Evolutionary conservation across 202 grass and related monocot species (phyloP).

Genomic region (Schoenoplectus triqueter): DNA sequence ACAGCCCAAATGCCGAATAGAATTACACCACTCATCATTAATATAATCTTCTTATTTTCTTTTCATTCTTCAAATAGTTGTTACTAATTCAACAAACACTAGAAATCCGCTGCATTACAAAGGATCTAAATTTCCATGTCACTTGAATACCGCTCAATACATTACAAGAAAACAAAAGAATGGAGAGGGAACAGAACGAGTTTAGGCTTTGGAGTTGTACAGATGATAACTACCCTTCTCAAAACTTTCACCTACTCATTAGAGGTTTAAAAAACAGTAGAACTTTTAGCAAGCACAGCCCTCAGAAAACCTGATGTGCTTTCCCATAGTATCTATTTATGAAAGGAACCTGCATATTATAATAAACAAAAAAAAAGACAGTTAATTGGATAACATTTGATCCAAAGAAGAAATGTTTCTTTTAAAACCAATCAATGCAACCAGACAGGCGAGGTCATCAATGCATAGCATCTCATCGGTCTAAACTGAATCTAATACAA

Average conservation of each 20-base stretch:
- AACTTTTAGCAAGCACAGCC: background rate
- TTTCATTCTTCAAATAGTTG: background rate
- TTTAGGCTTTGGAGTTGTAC: background rate
- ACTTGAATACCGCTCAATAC: background rate
- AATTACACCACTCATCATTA: background rate
- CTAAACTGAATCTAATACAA: background rate
- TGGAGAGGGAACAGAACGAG: background rate
- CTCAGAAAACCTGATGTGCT: constrained; percentile 68
- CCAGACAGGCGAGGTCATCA: background rate
- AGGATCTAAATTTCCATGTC: background rate
- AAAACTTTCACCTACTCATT: constrained; percentile 24
- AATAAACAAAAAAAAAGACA: background rate
- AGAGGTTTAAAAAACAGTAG: background rate
- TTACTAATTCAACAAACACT: background rate
- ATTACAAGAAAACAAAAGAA: background rate
- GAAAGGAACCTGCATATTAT: constrained; percentile 55
- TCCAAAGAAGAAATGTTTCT: background rate
- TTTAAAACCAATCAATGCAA: no score
- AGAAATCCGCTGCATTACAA: constrained; percentile 4
- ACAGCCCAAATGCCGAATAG: background rate
- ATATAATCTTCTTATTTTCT: background rate
- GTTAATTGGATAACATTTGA: constrained; percentile 12
- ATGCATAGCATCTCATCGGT: background rate
- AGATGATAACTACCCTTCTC: constrained; percentile 18
- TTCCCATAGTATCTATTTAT: constrained; percentile 93